These are phyloP conservation scores for Cutaneotrichosporon daszewskae DNA, from an alignment of 1,284 basidiomycete species.

Conservation along the genomic window DNA sequence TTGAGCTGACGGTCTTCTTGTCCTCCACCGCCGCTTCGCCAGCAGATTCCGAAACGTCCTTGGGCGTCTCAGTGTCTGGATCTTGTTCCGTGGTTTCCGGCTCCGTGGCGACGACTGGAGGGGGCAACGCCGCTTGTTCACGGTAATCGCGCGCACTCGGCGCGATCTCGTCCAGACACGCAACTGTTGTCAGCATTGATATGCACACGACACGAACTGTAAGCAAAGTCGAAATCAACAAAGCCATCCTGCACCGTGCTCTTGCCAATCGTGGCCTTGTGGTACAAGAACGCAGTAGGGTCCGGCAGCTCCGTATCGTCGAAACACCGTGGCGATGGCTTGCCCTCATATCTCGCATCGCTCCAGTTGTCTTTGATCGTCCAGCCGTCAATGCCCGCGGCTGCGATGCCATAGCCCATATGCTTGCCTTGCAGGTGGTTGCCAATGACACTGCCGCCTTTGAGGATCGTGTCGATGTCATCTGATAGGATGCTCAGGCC, in stretches of 20 bases:
- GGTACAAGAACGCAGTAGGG: constrained; percentile 41
- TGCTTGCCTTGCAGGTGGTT: constrained; percentile 42
- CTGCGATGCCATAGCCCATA: constrained; percentile 49
- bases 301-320: constrained; percentile 43
- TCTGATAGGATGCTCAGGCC: constrained; percentile 48
- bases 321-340: constrained; percentile 41
- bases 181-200: too few species aligned
- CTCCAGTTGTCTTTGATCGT: constrained; percentile 45
- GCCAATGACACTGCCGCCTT: constrained; percentile 34
- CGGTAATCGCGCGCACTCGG: too few species aligned
- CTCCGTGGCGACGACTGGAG: too few species aligned
- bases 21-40: background rate
- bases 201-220: constrained; percentile 35
- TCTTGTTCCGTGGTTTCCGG: too few species aligned
- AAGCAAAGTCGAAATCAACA: constrained; percentile 44
- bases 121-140: too few species aligned
- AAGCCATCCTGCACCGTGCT: constrained; percentile 42
- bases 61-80: too few species aligned
- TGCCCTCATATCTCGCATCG: constrained; percentile 40
- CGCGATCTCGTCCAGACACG: constrained; percentile 35
- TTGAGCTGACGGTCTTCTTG: constrained; percentile 22
- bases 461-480: constrained; percentile 44
- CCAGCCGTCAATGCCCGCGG: constrained; percentile 41
- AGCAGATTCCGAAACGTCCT: too few species aligned
- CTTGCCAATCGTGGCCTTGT: constrained; percentile 28